Percentiles rank a stretch among this genome's conserved stretches.
These are phyloP conservation scores for Penstemon eatonii DNA, from an alignment of 257 asterid genomes.

Conservation along the genomic window DNA sequence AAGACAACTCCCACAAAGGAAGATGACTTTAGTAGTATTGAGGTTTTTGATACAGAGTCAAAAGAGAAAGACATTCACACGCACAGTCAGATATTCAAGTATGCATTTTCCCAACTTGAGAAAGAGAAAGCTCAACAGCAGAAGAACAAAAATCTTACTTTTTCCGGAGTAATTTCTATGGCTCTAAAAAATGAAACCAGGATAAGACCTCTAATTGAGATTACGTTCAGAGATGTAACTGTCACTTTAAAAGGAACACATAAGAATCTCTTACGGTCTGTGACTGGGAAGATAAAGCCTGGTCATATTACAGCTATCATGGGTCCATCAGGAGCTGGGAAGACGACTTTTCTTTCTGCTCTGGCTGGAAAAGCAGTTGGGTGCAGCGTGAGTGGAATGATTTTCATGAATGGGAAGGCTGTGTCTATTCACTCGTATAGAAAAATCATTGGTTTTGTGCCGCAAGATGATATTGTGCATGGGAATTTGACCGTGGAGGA, in stretches of 20 bases:
- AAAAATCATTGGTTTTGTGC: constrained; percentile 60
- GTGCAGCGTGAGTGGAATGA: constrained; percentile 50
- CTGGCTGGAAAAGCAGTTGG: constrained; percentile 64
- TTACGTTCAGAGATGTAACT: constrained; percentile 48
- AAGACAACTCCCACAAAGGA: constrained; percentile 34
- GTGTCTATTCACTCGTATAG: constrained; percentile 52
- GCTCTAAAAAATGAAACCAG: constrained; percentile 39
- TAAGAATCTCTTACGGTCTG: constrained; percentile 45
- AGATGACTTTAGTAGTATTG: constrained; percentile 24
- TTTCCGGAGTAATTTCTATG: constrained; percentile 60
- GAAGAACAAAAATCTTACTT: constrained; percentile 51
- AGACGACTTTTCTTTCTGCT: constrained; percentile 67
- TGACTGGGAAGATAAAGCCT: constrained; percentile 56
- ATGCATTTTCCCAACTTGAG: constrained; percentile 60
- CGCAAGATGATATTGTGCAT: constrained; percentile 70
- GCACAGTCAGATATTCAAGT: constrained; percentile 62
- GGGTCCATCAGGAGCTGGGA: constrained; percentile 77
- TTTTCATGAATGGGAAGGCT: constrained; percentile 48
- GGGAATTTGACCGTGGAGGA: constrained; percentile 71
- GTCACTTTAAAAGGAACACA: constrained; percentile 58
- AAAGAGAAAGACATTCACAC: constrained; percentile 50
- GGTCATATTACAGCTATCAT: constrained; percentile 58
- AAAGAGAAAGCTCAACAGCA: constrained; percentile 59
- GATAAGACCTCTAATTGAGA: constrained; percentile 55
- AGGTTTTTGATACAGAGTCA: constrained; percentile 27